phyloP scores from a whole-genome alignment of 2,329 filamentous ascomycete genomes.

The Lachnellula arida region DNA sequence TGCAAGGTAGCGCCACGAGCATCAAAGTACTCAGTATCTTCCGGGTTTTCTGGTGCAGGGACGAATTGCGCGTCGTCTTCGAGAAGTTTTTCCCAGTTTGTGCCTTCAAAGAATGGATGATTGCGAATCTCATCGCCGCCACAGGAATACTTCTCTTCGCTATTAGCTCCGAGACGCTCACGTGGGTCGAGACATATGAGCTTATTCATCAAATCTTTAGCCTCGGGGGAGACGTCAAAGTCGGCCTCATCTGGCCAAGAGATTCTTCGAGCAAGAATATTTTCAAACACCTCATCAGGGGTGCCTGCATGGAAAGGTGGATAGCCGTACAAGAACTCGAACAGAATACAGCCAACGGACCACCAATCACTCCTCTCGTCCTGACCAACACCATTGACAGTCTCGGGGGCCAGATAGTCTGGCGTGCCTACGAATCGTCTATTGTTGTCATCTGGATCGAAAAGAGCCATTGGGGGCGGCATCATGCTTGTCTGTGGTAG shows the following conservation, averaged over 20 bases:
- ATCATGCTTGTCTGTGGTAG: constrained; percentile 67
- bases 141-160: constrained; percentile 72
- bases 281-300: constrained; percentile 93
- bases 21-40: constrained; percentile 98
- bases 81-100: constrained; percentile 87
- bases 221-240: constrained; percentile 75
- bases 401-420: constrained; percentile 95
- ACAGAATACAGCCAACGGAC: constrained; percentile 98
- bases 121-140: constrained; percentile 88
- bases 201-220: constrained; percentile 91
- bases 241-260: constrained; percentile 87
- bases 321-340: constrained; percentile 89
- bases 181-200: constrained; percentile 81
- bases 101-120: constrained; percentile 81
- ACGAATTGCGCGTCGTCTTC: constrained; percentile 96
- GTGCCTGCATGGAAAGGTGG: constrained; percentile 90
- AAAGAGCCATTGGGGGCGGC: constrained; percentile 88
- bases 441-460: constrained; percentile 90
- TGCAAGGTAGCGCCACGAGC: constrained; percentile 84
- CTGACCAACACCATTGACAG: constrained; percentile 89
- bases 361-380: constrained; percentile 99
- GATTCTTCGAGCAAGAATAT: constrained; percentile 84
- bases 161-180: constrained; percentile 79
- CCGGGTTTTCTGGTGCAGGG: constrained; percentile 84
- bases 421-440: constrained; percentile 94